Percentiles rank a stretch among this genome's conserved stretches.
These are phyloP conservation scores for Capronia americana DNA, from an alignment of 2,329 filamentous ascomycete species.

Conservation along the genomic window DNA sequence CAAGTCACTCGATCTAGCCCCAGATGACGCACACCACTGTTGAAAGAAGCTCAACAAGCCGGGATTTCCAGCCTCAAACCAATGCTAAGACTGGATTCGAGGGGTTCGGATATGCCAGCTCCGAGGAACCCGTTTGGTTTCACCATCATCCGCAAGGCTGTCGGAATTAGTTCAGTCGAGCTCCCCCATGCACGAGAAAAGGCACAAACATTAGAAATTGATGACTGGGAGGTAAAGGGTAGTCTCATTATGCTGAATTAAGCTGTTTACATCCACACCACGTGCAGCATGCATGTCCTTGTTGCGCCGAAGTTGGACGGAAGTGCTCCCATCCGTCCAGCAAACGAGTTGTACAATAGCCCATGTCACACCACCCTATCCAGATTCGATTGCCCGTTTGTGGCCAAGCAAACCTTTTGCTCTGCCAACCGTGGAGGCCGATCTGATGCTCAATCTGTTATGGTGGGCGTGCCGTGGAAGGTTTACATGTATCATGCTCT, in stretches of 20 bases:
- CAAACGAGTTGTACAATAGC: constrained; percentile 26
- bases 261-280: constrained; percentile 31
- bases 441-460: constrained; percentile 10
- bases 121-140: constrained; percentile 24
- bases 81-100: constrained; percentile 6
- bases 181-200: background rate
- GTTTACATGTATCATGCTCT: constrained; percentile 27
- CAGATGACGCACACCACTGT: constrained; percentile 11
- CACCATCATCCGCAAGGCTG: constrained; percentile 17
- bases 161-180: constrained; percentile 10
- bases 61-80: constrained; percentile 2
- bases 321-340: constrained; percentile 30
- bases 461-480: constrained; percentile 16
- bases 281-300: constrained; percentile 26
- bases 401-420: constrained; percentile 6
- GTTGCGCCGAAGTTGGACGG: constrained; percentile 31
- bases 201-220: constrained; percentile 5
- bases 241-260: constrained; percentile 39
- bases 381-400: constrained; percentile 15
- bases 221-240: constrained; percentile 13
- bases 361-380: constrained; percentile 27
- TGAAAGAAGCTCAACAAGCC: background rate
- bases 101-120: constrained; percentile 23
- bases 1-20: background rate
- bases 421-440: constrained; percentile 9